phyloP scores from a whole-genome alignment of 2,329 filamentous ascomycete species.

The Paecilomyces niveus region DNA sequence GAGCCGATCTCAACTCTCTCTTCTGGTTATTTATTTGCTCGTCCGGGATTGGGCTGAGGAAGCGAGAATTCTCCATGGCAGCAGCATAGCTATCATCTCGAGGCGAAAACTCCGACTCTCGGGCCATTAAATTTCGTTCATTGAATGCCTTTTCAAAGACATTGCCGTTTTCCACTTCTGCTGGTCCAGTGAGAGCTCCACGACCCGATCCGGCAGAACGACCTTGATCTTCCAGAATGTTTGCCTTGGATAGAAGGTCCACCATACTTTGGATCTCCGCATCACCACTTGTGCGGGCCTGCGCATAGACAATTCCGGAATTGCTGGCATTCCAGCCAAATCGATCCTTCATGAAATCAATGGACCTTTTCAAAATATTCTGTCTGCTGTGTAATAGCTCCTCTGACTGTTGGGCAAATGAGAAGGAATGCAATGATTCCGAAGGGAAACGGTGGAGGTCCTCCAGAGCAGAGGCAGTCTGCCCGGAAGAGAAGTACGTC shows the following conservation, averaged over 20 bases:
- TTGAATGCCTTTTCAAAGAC: conserved; percentile 79
- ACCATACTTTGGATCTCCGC: conserved; percentile 84
- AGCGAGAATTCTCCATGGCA: conserved; percentile 15
- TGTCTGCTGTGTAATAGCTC: conserved; percentile 87
- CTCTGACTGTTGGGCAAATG: conserved; percentile 91
- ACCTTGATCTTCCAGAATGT: conserved; percentile 56
- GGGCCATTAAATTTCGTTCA: conserved; percentile 19
- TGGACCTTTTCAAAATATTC: conserved; percentile 83
- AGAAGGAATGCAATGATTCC: conserved; percentile 96
- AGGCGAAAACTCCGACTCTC: background rate
- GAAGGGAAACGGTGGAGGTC: conserved; percentile 88
- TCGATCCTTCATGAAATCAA: conserved; percentile 94
- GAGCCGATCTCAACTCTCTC: conserved; percentile 34
- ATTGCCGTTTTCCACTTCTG: conserved; percentile 65
- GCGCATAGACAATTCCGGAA: conserved; percentile 71
- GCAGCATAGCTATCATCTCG: conserved; percentile 6
- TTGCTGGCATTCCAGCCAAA: conserved; percentile 73
- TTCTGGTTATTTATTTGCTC: conserved; percentile 24
- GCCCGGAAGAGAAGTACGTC: conserved; percentile 52
- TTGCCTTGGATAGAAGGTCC: conserved; percentile 75
- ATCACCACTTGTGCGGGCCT: conserved; percentile 75
- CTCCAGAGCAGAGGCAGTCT: conserved; percentile 67
- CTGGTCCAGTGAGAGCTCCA: conserved; percentile 74
- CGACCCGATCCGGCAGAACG: conserved; percentile 39
- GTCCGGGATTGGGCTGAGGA: conserved; percentile 22